Conservation (phyloP, 2,329 filamentous ascomycete species). For the Anisogramma anomala region DNA sequence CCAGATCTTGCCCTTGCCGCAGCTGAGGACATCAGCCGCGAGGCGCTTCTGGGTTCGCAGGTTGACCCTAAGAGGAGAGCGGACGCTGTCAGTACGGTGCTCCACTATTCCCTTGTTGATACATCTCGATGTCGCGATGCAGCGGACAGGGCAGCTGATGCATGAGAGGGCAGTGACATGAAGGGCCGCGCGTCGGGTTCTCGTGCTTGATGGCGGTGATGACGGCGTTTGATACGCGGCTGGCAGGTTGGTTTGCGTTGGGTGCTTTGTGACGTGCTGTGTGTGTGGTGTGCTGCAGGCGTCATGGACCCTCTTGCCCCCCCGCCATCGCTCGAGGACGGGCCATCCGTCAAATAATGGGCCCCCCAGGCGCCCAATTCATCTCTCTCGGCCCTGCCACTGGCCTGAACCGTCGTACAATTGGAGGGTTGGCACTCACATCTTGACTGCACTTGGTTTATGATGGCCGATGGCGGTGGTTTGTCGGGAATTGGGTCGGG, state of each 20-base stretch:
- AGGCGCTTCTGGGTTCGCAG: slow-evolving; percentile 99
- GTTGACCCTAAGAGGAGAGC: slow-evolving; percentile 69
- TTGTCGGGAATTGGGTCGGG: slow-evolving; percentile 14
- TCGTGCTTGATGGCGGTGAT: slow-evolving; percentile 1
- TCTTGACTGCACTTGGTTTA: slow-evolving; percentile 27
- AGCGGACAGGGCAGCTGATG: too few species aligned
- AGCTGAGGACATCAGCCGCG: slow-evolving; percentile 95
- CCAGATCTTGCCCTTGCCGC: slow-evolving; percentile 99
- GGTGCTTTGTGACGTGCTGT: background rate
- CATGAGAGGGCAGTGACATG: too few species aligned
- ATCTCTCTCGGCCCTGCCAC: slow-evolving; percentile 7
- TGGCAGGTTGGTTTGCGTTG: background rate
- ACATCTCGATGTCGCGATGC: background rate
- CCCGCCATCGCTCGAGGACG: background rate
- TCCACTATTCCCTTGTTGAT: background rate
- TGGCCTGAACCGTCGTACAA: slow-evolving; percentile 6
- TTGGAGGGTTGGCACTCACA: slow-evolving; percentile 23
- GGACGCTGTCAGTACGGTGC: slow-evolving; percentile 12
- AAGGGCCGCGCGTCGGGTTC: too few species aligned
- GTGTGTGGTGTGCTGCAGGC: slow-evolving; percentile 6
- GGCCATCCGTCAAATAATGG: slow-evolving; percentile 12
- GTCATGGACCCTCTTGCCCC: slow-evolving; percentile 3
- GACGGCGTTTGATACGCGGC: too few species aligned
- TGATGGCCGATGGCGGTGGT: slow-evolving; percentile 25
- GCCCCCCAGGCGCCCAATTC: slow-evolving; percentile 4